Base-by-base conservation (phyloP, 2,329 filamentous ascomycete species). In the Diaporthe capsici region DNA sequence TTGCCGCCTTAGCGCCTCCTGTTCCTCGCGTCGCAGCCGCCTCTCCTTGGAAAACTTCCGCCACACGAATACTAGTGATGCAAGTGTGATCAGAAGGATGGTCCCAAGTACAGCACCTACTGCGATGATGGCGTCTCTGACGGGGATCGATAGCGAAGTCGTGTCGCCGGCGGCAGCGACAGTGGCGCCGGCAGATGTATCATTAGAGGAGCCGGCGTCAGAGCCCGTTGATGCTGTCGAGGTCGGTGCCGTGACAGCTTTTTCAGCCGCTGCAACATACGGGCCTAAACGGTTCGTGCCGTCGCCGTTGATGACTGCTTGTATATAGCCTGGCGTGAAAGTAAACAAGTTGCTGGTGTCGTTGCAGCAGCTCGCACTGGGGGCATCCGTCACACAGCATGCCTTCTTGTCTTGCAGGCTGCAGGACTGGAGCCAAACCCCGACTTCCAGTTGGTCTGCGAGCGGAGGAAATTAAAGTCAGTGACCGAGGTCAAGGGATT, bases 301-400 rank as follows among this genome's bases (percentile, higher is more conserved):
- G 44, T 67, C 63, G 31, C 63, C 63, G 17, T 67, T 67, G 42
- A 67, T 49, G 42, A 67, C 61, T 15, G 61, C 61, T 67, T 67
- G 42, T n/a, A 67, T 67, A 17, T 34, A 49, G 3, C 25, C 61
- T 1, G 61, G 61, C 5, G 25, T 67, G 10, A 44, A 67, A 5
- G 28, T 25, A 20, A 67, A 67, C 44, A 25, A 37, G 31, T 67
- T 67, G 5, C 7, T 10, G 5, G 20, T 51, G 31, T 37, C 31
- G 3, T 67, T 49, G 28, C 61, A 67, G 12, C 61, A 67, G 20
- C 61, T 34, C 4, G 42, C 7, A 6, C 39, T 47, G 2, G 60
- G 42, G 15, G 13, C 25, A 9, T 65, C 60, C 39, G 6, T 47
- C 2, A 49, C 61, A 6, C 61, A 67, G 44, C 61, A 67, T 20